A percentile compares a stretch with the other conserved stretches of the same genome.
Evolutionary conservation across 2,329 filamentous ascomycete genomes (phyloP).

Genomic region (Madurella fahalii): DNA sequence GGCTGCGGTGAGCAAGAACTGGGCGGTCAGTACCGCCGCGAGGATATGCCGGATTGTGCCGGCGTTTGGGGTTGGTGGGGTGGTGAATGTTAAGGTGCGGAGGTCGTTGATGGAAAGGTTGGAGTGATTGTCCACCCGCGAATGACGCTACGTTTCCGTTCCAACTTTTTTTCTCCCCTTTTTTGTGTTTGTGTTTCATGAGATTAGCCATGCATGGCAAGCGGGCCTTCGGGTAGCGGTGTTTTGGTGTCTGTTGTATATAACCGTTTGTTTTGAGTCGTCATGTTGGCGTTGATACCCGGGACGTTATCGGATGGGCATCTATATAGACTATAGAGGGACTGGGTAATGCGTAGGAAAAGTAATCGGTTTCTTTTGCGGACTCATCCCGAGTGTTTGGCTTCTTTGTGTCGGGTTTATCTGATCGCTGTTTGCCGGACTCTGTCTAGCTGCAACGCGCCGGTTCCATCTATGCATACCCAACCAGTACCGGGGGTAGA

Average conservation of each 20-base stretch:
- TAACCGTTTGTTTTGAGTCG: not conserved
- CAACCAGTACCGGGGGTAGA: not conserved
- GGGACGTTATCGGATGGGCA: conserved; percentile 3
- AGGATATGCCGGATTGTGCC: conserved; percentile 82
- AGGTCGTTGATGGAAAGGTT: conserved; percentile 61
- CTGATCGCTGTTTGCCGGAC: too few relatives aligned
- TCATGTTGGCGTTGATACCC: conserved; percentile 1
- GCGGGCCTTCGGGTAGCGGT: not conserved
- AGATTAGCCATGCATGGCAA: not conserved
- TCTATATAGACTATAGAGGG: conserved; percentile 6
- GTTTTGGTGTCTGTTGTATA: not conserved
- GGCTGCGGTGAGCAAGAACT: conserved; percentile 66
- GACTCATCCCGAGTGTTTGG: not conserved
- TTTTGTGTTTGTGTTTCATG: not conserved
- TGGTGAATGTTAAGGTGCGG: conserved; percentile 74
- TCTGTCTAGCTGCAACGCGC: too few relatives aligned
- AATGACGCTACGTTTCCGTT: not conserved
- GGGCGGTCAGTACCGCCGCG: conserved; percentile 67
- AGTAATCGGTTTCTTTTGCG: not conserved
- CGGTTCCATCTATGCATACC: not conserved
- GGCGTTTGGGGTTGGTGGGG: conserved; percentile 83
- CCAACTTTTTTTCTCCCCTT: conserved; percentile 1
- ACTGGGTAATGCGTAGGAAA: conserved; percentile 1
- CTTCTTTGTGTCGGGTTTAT: not conserved
- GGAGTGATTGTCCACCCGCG: conserved; percentile 26